These are phyloP conservation scores for Cetraspora pellucida DNA, from an alignment of 192 early-diverging fungal genomes.

Conservation along the genomic window DNA sequence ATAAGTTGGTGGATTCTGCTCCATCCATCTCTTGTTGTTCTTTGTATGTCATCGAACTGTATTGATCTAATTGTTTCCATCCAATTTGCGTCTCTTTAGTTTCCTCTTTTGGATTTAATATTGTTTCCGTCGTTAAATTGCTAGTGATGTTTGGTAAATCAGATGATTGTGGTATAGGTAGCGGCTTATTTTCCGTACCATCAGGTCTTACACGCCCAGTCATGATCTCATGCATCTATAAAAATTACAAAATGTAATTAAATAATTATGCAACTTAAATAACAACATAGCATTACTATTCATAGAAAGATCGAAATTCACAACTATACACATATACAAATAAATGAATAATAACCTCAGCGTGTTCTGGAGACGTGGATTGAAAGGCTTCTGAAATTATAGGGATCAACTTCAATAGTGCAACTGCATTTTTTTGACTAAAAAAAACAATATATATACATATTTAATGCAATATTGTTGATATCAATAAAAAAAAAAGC, in stretches of 20 bases:
- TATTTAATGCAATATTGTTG: not conserved
- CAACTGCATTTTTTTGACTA: conserved; percentile 27
- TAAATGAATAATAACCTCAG: conserved; percentile 3
- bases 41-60: not conserved
- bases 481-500: not conserved
- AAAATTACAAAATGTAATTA: not conserved
- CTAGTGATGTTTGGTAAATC: not conserved
- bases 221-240: conserved; percentile 12
- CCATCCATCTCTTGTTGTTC: conserved; percentile 21
- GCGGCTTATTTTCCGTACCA: conserved; percentile 30
- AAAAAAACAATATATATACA: not conserved
- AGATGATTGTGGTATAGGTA: not conserved
- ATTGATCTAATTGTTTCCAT: conserved; percentile 24
- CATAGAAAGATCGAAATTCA: too few species aligned
- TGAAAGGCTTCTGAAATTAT: conserved; percentile 19
- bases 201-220: conserved; percentile 17
- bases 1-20: not conserved
- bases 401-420: conserved; percentile 6
- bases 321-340: too few species aligned
- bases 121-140: not conserved
- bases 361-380: conserved; percentile 13
- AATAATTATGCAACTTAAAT: not conserved
- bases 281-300: not conserved
- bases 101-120: not conserved
- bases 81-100: not conserved